phyloP scores from a whole-genome alignment of 768 basidiomycete genomes.

The Amanita phalloides region DNA sequence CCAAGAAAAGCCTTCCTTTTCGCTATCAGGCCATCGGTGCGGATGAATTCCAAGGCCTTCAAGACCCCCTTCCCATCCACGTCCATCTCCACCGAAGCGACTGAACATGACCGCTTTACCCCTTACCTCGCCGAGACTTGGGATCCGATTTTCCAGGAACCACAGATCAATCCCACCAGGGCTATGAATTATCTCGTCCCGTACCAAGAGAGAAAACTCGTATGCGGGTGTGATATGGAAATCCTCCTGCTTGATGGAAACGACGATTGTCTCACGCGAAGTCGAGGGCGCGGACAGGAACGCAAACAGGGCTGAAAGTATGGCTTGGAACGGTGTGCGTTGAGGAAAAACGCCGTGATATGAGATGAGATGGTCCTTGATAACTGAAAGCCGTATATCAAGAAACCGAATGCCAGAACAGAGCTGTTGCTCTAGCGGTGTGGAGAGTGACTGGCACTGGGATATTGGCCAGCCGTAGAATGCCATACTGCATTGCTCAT shows the following conservation, averaged over 20 bases:
- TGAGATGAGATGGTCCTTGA: constrained; percentile 52
- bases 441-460: constrained; percentile 67
- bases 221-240: constrained; percentile 30
- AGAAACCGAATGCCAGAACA: constrained; percentile 69
- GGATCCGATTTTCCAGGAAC: constrained; percentile 77
- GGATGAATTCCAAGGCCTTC: constrained; percentile 86
- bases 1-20: constrained; percentile 68
- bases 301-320: constrained; percentile 46
- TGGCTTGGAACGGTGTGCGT: constrained; percentile 51
- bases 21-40: constrained; percentile 74
- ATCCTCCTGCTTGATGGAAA: constrained; percentile 89
- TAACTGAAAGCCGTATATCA: constrained; percentile 70
- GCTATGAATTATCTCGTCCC: constrained; percentile 46
- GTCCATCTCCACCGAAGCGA: constrained; percentile 65
- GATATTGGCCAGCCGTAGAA: constrained; percentile 81
- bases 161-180: constrained; percentile 55
- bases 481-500: constrained; percentile 44
- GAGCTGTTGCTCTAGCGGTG: constrained; percentile 60
- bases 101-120: constrained; percentile 82
- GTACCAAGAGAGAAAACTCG: constrained; percentile 56
- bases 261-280: constrained; percentile 63
- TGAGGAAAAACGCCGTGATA: constrained; percentile 77
- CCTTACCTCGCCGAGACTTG: constrained; percentile 72
- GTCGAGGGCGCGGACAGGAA: constrained; percentile 55
- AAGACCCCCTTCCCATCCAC: constrained; percentile 56